Evolutionary conservation across 768 basidiomycete species (phyloP), one percentile per base, ranked within the genome.

Genomic region (Imleria badia): DNA sequence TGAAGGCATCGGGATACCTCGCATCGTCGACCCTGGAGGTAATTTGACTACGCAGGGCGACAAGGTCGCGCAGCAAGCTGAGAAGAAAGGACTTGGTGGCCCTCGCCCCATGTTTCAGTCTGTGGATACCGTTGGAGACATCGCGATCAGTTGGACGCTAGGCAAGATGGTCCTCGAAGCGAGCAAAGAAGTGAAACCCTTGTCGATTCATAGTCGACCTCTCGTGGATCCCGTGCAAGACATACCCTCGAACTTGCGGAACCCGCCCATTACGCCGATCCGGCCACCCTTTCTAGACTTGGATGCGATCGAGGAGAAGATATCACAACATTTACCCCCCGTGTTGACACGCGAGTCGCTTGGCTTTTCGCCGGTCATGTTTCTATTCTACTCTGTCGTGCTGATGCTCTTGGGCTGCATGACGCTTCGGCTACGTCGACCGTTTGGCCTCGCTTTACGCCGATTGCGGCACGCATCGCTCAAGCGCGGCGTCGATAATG

Each of bases 111-210:
- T 82, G n/a, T 98, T 99, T 73, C 97, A 98, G 72, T 91, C 88
- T 38, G 76, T 95, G 73, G 93, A 98, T 68, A 82, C 85, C n/a
- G 89, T 99, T 30, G 87, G 85, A 34, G 91, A 90, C 65, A 92
- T 96, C 36, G 93, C 94, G 41, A 93, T 99, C 64, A 93, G 85
- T 63, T 99, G 97, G 97, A 98, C 97, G 5, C 78, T 98, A 33
- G 97, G 97, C 26, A 98, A 98, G 72, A 98, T 98, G 95, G 96
- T 98, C 0, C 80, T 98, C 26, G 96, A 98, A 72, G 97, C 97
- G 26, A 94, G 91, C 75, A 91, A 89, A 59, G 90, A 91, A 67
- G 82, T 94, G 8, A 81, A 82, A 5, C 67, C 79, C 8, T 72
- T 78, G 40, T 68, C 72, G 13, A 77, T 76, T 50, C 63, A 73